Percentiles rank a stretch among this genome's conserved stretches.
These are phyloP conservation scores for Phytopythium oedochilum DNA, from an alignment of 352 stramenopile species.

Conservation along the genomic window DNA sequence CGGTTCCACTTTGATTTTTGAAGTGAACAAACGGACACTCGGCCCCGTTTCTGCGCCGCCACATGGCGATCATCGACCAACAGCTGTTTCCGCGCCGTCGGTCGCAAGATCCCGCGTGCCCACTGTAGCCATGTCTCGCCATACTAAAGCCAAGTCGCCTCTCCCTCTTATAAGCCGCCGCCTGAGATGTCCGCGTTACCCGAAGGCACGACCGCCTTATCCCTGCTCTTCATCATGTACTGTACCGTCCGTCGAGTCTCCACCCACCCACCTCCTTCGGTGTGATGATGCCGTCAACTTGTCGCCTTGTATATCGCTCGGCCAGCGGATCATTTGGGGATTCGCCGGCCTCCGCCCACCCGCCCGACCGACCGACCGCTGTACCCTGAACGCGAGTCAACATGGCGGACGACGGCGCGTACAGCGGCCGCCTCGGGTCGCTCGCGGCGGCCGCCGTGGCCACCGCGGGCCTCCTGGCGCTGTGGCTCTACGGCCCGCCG, in stretches of 20 bases:
- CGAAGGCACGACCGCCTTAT: too few species aligned
- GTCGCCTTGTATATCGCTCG: too few species aligned
- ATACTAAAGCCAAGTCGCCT: background rate
- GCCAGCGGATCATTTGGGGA: background rate
- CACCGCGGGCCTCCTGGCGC: background rate
- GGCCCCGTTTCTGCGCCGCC: background rate
- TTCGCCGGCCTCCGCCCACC: background rate
- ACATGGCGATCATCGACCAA: background rate
- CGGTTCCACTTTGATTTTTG: background rate
- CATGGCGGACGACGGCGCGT: background rate
- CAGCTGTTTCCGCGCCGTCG: background rate
- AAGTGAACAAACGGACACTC: background rate
- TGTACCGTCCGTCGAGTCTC: too few species aligned
- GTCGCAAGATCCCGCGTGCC: constrained; percentile 3
- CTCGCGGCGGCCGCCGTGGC: background rate
- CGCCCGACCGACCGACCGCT: too few species aligned
- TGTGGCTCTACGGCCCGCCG: constrained; percentile 10
- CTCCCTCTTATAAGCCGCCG: too few species aligned
- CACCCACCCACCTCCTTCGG: too few species aligned
- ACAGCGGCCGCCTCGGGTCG: background rate
- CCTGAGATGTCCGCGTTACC: too few species aligned
- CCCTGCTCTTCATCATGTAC: too few species aligned
- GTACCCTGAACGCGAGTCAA: background rate
- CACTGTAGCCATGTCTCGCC: constrained; percentile 3
- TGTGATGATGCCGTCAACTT: too few species aligned